Evolutionary conservation across 139 green algal genomes (phyloP).

Genomic region (Tetraselmis chui): DNA sequence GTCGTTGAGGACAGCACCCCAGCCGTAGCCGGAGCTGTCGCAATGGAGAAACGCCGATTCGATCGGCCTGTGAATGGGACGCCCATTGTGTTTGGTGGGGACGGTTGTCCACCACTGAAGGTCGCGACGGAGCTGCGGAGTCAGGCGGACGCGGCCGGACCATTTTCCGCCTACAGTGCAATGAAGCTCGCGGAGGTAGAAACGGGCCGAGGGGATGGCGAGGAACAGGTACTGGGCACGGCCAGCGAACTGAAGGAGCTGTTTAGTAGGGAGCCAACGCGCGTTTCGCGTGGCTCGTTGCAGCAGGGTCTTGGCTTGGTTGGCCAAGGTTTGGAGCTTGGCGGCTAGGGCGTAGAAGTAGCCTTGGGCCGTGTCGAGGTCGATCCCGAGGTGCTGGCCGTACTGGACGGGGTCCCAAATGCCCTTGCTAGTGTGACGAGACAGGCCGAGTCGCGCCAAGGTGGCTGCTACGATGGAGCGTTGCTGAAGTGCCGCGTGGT

Average conservation of each 20-base stretch:
- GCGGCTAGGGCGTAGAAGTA: neutral
- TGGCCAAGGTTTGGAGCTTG: neutral
- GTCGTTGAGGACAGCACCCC: neutral
- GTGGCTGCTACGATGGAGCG: too few species aligned
- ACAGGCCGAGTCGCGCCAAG: too few species aligned
- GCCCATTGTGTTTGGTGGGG: neutral
- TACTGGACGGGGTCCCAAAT: neutral
- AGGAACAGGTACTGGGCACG: neutral
- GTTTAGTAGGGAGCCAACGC: neutral
- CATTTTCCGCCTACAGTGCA: neutral
- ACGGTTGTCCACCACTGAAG: neutral
- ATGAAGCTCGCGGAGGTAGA: neutral
- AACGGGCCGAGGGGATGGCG: neutral
- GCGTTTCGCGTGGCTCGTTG: neutral
- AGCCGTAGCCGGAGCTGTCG: neutral
- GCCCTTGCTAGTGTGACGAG: neutral
- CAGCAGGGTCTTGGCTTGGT: neutral
- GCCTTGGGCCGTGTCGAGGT: neutral
- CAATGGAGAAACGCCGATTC: neutral
- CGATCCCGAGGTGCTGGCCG: neutral
- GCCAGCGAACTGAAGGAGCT: neutral
- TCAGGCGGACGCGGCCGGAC: neutral
- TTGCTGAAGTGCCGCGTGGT: too few species aligned
- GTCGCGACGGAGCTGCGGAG: neutral
- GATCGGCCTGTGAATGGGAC: neutral